phyloP scores from a whole-genome alignment of 257 asterid species.

The Nicotiana undulata region DNA sequence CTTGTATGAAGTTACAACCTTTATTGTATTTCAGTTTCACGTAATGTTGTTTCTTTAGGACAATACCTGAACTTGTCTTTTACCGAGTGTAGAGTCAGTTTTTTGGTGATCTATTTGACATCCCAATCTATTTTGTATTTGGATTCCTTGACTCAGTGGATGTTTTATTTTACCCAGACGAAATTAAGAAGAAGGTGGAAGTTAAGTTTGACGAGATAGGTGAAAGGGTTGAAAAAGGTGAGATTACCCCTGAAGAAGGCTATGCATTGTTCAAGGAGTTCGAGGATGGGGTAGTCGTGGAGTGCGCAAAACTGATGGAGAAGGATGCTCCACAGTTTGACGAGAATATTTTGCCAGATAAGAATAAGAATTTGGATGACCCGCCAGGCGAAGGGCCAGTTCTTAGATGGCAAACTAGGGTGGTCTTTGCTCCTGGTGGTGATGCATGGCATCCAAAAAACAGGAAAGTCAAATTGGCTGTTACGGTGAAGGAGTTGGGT shows the following conservation, averaged over 20 bases:
- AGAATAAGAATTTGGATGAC: conserved; percentile 43
- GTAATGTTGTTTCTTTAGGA: neutral
- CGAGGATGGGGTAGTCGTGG: conserved; percentile 78
- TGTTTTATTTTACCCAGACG: conserved; percentile 32
- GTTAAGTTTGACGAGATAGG: conserved; percentile 73
- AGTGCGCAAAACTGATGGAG: conserved; percentile 58
- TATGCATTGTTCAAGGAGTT: conserved; percentile 71
- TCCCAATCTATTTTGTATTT: neutral
- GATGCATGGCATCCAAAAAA: conserved; percentile 97
- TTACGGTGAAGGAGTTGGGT: conserved; percentile 82
- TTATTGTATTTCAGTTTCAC: neutral
- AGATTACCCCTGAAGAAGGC: conserved; percentile 76
- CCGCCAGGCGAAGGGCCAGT: conserved; percentile 88
- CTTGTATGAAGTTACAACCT: neutral
- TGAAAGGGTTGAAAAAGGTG: conserved; percentile 67
- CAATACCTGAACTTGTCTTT: neutral
- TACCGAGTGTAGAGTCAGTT: neutral
- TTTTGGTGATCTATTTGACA: neutral
- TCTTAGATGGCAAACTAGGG: conserved; percentile 86
- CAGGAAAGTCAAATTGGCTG: conserved; percentile 69
- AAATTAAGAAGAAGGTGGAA: conserved; percentile 66
- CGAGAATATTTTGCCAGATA: conserved; percentile 23
- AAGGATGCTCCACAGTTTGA: conserved; percentile 44
- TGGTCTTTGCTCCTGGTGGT: conserved; percentile 80
- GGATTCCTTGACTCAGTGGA: neutral